phyloP scores from a whole-genome alignment of 2,329 filamentous ascomycete genomes.

The Xylariaceae sp. region DNA sequence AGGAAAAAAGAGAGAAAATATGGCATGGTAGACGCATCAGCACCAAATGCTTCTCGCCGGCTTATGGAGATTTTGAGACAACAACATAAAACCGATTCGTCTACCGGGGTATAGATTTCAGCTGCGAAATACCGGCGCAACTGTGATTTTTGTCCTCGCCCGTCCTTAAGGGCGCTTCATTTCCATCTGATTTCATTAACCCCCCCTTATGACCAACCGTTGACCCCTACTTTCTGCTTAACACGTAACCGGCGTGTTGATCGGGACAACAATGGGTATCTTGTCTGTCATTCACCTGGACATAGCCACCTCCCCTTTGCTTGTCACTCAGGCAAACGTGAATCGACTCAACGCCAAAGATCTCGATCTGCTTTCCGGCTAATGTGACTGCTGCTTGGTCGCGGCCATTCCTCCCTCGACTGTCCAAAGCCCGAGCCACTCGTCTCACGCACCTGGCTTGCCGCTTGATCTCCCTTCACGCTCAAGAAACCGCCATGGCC shows the following conservation, averaged over 20 bases:
- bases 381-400: slow-evolving; percentile 41
- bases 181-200: slow-evolving; percentile 3
- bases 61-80: slow-evolving; percentile 7
- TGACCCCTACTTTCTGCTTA: neutral
- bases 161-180: neutral
- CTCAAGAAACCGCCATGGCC: slow-evolving; percentile 49
- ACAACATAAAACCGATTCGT: slow-evolving; percentile 1
- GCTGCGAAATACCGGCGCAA: slow-evolving; percentile 10
- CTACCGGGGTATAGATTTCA: slow-evolving; percentile 13
- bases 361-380: slow-evolving; percentile 37
- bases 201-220: neutral
- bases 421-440: slow-evolving; percentile 21
- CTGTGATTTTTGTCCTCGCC: neutral
- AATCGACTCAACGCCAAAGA: slow-evolving; percentile 37
- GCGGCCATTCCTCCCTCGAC: slow-evolving; percentile 37
- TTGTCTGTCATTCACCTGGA: neutral
- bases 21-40: neutral
- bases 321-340: neutral
- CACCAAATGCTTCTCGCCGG: neutral
- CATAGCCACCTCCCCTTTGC: neutral
- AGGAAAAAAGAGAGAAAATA: neutral
- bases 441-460: slow-evolving; percentile 20
- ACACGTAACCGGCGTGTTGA: neutral
- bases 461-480: slow-evolving; percentile 36
- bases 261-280: neutral